Evolutionary conservation across 352 stramenopile genomes (phyloP).

Genomic region (Aphanomyces invadans): DNA sequence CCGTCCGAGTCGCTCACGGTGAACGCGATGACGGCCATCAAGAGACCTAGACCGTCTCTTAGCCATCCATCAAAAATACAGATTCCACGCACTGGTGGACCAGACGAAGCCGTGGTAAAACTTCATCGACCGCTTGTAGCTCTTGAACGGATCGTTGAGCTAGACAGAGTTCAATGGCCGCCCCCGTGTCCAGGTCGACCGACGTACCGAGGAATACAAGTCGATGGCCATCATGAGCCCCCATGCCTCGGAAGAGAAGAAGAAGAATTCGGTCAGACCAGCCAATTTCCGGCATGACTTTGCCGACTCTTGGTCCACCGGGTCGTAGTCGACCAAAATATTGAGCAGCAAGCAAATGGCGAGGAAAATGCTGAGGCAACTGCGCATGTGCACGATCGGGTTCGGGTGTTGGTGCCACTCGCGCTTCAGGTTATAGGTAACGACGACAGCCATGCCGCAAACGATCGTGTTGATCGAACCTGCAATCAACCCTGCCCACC

Average conservation of each 20-base stretch:
- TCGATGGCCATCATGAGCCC: conserved; percentile 84
- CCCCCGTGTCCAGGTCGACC: not conserved
- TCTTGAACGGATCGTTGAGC: conserved; percentile 83
- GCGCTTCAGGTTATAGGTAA: conserved; percentile 84
- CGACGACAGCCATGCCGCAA: conserved; percentile 72
- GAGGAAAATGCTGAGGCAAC: conserved; percentile 79
- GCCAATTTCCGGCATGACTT: conserved; percentile 57
- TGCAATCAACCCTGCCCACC: conserved; percentile 80
- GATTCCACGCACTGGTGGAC: conserved; percentile 43
- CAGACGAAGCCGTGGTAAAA: conserved; percentile 85
- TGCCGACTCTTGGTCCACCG: conserved; percentile 34
- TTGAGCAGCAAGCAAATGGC: conserved; percentile 77
- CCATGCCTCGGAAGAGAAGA: conserved; percentile 82
- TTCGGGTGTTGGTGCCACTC: conserved; percentile 86
- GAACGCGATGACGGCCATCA: conserved; percentile 70
- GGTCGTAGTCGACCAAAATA: conserved; percentile 70
- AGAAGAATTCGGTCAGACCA: conserved; percentile 85
- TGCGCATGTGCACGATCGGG: conserved; percentile 81
- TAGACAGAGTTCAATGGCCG: conserved; percentile 13
- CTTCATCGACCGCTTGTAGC: conserved; percentile 84
- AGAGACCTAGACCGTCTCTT: conserved; percentile 34
- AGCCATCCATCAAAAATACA: not conserved
- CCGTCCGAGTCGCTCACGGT: conserved; percentile 31
- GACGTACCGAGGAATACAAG: conserved; percentile 69
- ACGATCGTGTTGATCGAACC: conserved; percentile 83